phyloP scores from a whole-genome alignment of 768 basidiomycete species.

The Trametes coccinea region DNA sequence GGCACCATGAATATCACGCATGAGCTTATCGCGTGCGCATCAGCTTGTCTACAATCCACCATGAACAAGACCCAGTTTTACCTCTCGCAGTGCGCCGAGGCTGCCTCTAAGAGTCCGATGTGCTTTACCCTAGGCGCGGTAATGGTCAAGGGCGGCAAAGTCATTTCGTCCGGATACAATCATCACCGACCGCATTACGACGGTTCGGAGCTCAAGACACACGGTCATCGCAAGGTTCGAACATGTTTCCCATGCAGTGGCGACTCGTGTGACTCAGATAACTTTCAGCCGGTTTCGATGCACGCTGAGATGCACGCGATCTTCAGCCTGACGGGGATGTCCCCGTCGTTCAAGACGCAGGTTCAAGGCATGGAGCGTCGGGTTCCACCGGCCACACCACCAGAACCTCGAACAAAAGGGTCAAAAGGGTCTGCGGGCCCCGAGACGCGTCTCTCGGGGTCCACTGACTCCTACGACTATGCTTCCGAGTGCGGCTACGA shows the following conservation, averaged over 20 bases:
- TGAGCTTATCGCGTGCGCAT: slow-evolving; percentile 7
- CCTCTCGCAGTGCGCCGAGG: slow-evolving; percentile 49
- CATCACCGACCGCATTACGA: slow-evolving; percentile 57
- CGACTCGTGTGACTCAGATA: not conserved
- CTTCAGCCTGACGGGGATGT: slow-evolving; percentile 50
- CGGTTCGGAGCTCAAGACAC: slow-evolving; percentile 40
- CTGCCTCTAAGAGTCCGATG: slow-evolving; percentile 53
- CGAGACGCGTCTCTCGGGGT: slow-evolving; percentile 19
- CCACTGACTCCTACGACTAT: not conserved
- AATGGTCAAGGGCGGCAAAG: slow-evolving; percentile 56
- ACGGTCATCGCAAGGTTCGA: slow-evolving; percentile 41
- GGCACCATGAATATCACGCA: not conserved
- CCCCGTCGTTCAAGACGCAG: slow-evolving; percentile 55
- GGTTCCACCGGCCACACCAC: slow-evolving; percentile 29
- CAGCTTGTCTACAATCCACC: slow-evolving; percentile 13
- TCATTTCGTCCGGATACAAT: slow-evolving; percentile 53
- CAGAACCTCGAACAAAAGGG: slow-evolving; percentile 27
- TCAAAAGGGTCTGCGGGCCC: slow-evolving; percentile 24
- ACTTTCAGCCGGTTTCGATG: slow-evolving; percentile 43
- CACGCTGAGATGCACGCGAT: slow-evolving; percentile 65
- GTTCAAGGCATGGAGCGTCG: slow-evolving; percentile 44
- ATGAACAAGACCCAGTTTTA: slow-evolving; percentile 55
- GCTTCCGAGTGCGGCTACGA: not conserved
- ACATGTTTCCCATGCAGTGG: slow-evolving; percentile 29
- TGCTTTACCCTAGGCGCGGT: slow-evolving; percentile 48